Evolutionary conservation across 768 basidiomycete genomes (phyloP).

Genomic region (Boletellus ananas): DNA sequence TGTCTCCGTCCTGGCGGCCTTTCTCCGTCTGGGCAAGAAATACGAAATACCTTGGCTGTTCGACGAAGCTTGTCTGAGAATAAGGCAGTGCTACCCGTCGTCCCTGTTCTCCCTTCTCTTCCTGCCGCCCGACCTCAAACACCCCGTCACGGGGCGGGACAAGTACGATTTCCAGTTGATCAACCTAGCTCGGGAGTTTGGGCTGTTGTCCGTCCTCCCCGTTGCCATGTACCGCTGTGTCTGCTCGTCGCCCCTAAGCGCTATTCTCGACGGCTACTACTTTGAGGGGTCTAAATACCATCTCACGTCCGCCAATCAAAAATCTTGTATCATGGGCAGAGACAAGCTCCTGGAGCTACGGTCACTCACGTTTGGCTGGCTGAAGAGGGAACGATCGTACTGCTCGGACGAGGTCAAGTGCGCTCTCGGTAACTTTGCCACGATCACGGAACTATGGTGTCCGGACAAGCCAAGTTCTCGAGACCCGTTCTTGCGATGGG

Average conservation of each 20-base stretch:
- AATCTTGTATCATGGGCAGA: constrained; percentile 23
- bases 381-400: constrained; percentile 11
- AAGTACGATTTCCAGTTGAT: constrained; percentile 25
- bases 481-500: constrained; percentile 23
- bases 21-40: constrained; percentile 23
- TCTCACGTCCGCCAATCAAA: constrained; percentile 21
- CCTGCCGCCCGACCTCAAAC: constrained; percentile 18
- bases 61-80: constrained; percentile 20
- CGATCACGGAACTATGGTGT: constrained; percentile 21
- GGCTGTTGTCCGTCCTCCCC: constrained; percentile 20
- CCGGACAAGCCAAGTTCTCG: constrained; percentile 16
- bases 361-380: constrained; percentile 18
- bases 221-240: constrained; percentile 24
- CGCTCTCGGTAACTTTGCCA: constrained; percentile 19
- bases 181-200: constrained; percentile 23
- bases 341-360: constrained; percentile 22
- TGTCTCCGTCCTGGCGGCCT: constrained; percentile 19
- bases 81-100: constrained; percentile 21
- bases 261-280: constrained; percentile 24
- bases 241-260: constrained; percentile 16
- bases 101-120: constrained; percentile 25
- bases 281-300: constrained; percentile 14
- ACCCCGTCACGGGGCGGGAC: constrained; percentile 21
- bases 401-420: constrained; percentile 21
- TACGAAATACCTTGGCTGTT: constrained; percentile 24